Base-by-base conservation (phyloP, 1,284 basidiomycete species). In the Malassezia japonica region DNA sequence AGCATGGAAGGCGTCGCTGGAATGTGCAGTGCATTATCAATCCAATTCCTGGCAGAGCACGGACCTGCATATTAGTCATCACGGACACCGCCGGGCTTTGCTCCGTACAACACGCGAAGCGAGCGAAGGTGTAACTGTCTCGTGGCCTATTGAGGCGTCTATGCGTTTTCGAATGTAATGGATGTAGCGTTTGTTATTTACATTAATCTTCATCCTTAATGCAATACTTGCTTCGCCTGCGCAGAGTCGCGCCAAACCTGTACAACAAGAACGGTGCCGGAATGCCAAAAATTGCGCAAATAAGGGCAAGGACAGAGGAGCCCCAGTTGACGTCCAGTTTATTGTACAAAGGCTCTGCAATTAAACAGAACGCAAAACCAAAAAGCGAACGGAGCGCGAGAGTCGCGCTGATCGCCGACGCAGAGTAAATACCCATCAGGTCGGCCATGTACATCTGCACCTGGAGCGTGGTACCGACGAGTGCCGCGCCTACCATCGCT, bases 241-340 rank as follows among this genome's bases (percentile, higher is more conserved):
- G 60, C 1, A 72, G 52, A 16, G 9, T 36, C 1, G 58, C 56
- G 15, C 68, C 69, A 33, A 50, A 66, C 6, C 46, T 46, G 25
- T 32, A 70, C 16, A 72, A 45, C 3, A 69, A 24, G 27, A 60
- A 60, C 2, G 67, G 60, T 3, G 70, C 50, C 0, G 74, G 73
- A 16, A 72, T 67, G 13, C 71, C 70, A 0, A 74, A 43, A 15
- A 67, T 16, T 2, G 62, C 64, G 2, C 59, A 34, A 1, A 70
- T 58, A 15, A 62, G 32, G 2, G 72, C 72, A 16, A 74, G 53
- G 8, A 74, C 38, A 2, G 67, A 62, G n/a, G 64, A 62, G 1
- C 71, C 71, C 62, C 65, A 72, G 7, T 71, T 71, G 32, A 68
- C 61, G 1, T 70, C 72, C 6, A 74, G 56, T 1, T 39, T 40